Evolutionary conservation across 1,139 yeast species (phyloP).

Genomic region (Sugiyamaella neomexicana): DNA sequence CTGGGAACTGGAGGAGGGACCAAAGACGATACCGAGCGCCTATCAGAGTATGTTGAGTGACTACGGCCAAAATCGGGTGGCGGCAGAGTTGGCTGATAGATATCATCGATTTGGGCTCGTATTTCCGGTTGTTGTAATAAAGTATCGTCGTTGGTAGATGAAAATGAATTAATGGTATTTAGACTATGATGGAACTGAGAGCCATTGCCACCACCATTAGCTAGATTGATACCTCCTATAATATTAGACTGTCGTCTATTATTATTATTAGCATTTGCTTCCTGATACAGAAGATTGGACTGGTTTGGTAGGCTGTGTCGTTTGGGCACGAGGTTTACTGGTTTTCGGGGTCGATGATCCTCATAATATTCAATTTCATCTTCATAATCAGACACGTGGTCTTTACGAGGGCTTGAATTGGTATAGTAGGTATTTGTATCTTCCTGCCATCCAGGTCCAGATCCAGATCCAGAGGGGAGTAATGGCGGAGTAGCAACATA

Average conservation of each 20-base stretch:
- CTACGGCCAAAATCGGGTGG: slow-evolving; percentile 6
- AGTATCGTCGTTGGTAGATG: background rate
- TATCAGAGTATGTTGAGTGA: background rate
- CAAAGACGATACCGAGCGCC: slow-evolving; percentile 2
- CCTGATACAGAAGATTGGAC: slow-evolving; percentile 8
- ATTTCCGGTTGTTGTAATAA: too few species aligned
- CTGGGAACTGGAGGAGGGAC: background rate
- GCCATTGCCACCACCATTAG: background rate
- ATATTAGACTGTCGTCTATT: slow-evolving; percentile 9
- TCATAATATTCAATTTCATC: slow-evolving; percentile 6
- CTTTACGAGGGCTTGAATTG: background rate
- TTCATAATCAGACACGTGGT: background rate
- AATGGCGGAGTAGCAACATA: background rate
- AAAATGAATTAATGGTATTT: background rate
- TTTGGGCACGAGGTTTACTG: slow-evolving; percentile 4
- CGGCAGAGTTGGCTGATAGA: background rate
- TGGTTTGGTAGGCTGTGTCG: slow-evolving; percentile 17
- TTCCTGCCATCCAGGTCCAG: background rate
- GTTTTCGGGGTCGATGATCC: background rate
- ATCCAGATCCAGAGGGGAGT: background rate
- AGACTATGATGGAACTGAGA: background rate
- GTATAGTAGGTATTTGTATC: background rate
- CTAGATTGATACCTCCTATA: background rate
- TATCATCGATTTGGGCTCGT: background rate
- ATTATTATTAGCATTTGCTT: background rate